Conservation (phyloP, 805 yeast genomes). For the Pichia sporocuriosa region DNA sequence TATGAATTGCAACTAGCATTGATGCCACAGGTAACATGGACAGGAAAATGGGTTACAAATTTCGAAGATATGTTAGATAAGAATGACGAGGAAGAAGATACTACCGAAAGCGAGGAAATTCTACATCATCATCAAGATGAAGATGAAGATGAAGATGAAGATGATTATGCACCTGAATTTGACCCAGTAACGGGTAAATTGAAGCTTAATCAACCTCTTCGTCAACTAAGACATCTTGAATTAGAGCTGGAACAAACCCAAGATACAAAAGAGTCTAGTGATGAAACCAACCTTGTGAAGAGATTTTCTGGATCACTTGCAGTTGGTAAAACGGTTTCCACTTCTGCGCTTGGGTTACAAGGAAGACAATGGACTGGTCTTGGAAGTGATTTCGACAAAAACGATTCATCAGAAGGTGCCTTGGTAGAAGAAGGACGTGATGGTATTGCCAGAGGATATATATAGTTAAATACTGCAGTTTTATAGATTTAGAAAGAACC, state of each 20-base stretch:
- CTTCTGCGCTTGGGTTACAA: constrained; percentile 76
- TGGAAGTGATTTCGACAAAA: constrained; percentile 66
- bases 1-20: constrained; percentile 83
- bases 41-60: constrained; percentile 88
- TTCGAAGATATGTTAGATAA: constrained; percentile 48
- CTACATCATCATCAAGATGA: no score
- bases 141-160: constrained; percentile 17
- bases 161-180: constrained; percentile 71
- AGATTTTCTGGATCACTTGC: constrained; percentile 53
- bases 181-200: constrained; percentile 82
- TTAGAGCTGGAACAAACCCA: no score
- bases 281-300: constrained; percentile 39
- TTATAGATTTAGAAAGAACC: no score
- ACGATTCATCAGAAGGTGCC: constrained; percentile 56
- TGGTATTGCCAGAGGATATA: constrained; percentile 88
- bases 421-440: constrained; percentile 71
- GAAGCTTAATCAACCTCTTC: constrained; percentile 66
- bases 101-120: constrained; percentile 26
- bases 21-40: constrained; percentile 73
- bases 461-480: constrained; percentile 21
- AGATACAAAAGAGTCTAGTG: constrained; percentile 17
- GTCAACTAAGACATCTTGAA: constrained; percentile 58
- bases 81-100: constrained; percentile 30
- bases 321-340: constrained; percentile 74
- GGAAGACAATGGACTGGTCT: constrained; percentile 78